Base-by-base conservation (phyloP, 2,329 filamentous ascomycete genomes). In the Fusarium sp. region DNA sequence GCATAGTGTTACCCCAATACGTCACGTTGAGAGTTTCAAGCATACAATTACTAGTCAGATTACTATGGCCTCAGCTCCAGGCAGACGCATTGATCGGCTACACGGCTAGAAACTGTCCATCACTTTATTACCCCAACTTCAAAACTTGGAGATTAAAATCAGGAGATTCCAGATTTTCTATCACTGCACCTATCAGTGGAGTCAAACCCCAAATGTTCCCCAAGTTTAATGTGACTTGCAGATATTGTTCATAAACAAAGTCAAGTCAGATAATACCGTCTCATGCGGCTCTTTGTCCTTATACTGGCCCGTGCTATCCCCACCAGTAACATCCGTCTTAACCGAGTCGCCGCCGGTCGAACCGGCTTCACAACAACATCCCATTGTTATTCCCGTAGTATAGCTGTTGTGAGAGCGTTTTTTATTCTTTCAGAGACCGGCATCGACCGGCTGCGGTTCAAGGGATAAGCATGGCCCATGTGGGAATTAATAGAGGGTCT, bases 261-360 rank as follows among this genome's bases (percentile, higher is more conserved):
- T 26, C 31, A 51, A 61, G 37, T 49, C 55, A 44, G 56, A 60
- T 52, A 26, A 41, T 41, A 6, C 38, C 23, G 20, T 41, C 10
- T 41, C 23, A 23, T 64, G 61, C 59, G 61, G 52, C 61, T 64
- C 59, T 46, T 49, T 64, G 59, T 15, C 50, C 58, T 16, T 46
- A 38, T 46, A n/a, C 44, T 69, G 67, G 67, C 47, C 68, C 62
- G 65, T 72, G 62, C 59, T 31, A 45, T 3, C 47, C 47, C 61
- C 57, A 49, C 11, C 30, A 40, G 37, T 40, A 34, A 33, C 49
- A 73, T 69, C 71, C 71, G 71, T 60, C 64, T 67, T 73, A 73
- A 65, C 71, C 71, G 71, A 53, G 51, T 55, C 44, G 40, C 30
- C 30, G 52, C 65, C 65, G 56, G 65, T 37, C 44, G 20, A 57